phyloP scores from a whole-genome alignment of 331 rosid genomes.

The Malus hybrid region DNA sequence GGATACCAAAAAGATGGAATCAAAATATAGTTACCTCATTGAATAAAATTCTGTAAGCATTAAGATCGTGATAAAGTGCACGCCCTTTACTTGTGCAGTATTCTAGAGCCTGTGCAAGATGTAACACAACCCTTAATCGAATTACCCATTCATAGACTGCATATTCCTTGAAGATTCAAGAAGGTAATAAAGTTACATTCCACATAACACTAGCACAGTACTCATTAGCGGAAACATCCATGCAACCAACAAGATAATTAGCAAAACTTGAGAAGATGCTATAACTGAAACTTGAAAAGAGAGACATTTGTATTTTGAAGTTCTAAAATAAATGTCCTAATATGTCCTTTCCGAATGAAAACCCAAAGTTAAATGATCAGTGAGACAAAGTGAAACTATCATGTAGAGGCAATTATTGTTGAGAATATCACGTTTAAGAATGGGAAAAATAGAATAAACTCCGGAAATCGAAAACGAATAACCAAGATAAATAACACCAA shows the following conservation, averaged over 20 bases:
- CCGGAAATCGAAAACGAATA: too few species aligned
- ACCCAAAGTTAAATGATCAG: not conserved
- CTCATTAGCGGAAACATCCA: not conserved
- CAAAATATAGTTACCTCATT: too few species aligned
- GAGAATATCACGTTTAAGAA: too few species aligned
- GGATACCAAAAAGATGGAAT: too few species aligned
- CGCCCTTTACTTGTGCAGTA: too few species aligned
- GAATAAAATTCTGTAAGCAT: too few species aligned
- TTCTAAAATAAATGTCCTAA: not conserved
- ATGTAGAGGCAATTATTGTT: not conserved
- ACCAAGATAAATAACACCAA: too few species aligned
- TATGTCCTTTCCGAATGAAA: not conserved
- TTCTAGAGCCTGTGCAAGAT: too few species aligned
- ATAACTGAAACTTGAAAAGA: not conserved
- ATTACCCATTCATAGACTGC: conserved; percentile 89
- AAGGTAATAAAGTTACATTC: conserved; percentile 21
- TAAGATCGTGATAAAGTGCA: too few species aligned
- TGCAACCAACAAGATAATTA: conserved; percentile 9
- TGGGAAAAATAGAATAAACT: too few species aligned
- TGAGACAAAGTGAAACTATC: not conserved
- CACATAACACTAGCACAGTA: not conserved
- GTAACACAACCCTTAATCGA: too few species aligned
- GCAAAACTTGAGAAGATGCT: not conserved
- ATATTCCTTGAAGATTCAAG: conserved; percentile 56
- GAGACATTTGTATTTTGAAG: not conserved